These are phyloP conservation scores for Neoboletus brunneissimus DNA, from an alignment of 768 basidiomycete species.

Conservation along the genomic window DNA sequence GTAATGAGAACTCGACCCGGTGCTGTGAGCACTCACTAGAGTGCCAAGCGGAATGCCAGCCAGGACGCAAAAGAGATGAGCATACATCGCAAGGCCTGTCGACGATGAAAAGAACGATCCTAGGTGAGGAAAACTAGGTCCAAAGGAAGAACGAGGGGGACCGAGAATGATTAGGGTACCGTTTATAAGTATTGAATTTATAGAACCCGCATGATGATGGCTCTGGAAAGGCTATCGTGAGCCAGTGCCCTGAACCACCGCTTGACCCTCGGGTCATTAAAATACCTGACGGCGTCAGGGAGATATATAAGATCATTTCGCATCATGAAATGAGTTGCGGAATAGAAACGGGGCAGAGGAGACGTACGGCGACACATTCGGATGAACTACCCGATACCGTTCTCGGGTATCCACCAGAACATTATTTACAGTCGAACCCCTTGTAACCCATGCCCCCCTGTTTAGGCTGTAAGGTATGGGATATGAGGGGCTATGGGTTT, in stretches of 20 bases:
- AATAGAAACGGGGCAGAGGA: neutral
- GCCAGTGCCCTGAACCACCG: neutral
- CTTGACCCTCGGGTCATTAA: neutral
- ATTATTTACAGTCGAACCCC: no score
- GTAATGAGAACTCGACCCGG: conserved; percentile 14
- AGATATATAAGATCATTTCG: neutral
- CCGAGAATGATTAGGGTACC: neutral
- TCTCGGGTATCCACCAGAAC: neutral
- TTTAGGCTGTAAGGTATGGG: no score
- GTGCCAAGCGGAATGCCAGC: conserved; percentile 28
- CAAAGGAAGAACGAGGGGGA: neutral
- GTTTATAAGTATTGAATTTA: conserved; percentile 6
- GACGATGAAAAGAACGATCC: neutral
- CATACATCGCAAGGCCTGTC: conserved; percentile 19
- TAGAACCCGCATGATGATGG: neutral
- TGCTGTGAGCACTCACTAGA: conserved; percentile 25
- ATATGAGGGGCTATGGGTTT: no score
- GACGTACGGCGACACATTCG: neutral
- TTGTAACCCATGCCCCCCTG: no score
- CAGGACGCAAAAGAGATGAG: conserved; percentile 25
- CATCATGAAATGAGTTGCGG: neutral
- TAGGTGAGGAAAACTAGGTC: neutral
- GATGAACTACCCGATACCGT: neutral
- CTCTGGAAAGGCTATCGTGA: neutral
- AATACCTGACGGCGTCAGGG: neutral